Percentiles rank a stretch among this genome's conserved stretches.
phyloP scores from a whole-genome alignment of 1,284 basidiomycete species.

The Peniophora sp. region DNA sequence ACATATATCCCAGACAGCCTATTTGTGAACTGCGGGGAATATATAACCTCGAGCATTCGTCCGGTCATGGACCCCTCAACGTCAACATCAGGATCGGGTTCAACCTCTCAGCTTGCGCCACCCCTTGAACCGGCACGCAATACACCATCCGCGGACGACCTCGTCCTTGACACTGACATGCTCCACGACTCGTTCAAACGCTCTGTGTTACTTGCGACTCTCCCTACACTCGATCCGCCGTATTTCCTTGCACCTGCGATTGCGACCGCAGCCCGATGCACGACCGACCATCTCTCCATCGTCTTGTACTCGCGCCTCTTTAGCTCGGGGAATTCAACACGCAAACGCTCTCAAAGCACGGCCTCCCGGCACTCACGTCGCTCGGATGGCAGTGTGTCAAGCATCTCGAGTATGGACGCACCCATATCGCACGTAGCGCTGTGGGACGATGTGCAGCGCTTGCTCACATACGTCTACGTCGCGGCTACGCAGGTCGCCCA shows the following conservation, averaged over 20 bases:
- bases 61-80: too few relatives aligned
- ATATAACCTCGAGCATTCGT: too few relatives aligned
- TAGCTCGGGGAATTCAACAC: conserved; percentile 20
- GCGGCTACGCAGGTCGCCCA: conserved; percentile 67
- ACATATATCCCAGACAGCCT: too few relatives aligned
- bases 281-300: conserved; percentile 46
- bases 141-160: too few relatives aligned
- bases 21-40: too few relatives aligned
- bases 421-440: conserved; percentile 38
- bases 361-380: neutral
- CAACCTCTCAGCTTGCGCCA: too few relatives aligned
- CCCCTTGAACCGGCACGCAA: too few relatives aligned
- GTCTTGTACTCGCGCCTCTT: conserved; percentile 56
- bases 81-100: too few relatives aligned
- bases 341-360: neutral
- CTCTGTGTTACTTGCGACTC: conserved; percentile 43
- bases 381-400: neutral
- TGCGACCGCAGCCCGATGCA: conserved; percentile 35
- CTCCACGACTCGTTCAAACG: conserved; percentile 14
- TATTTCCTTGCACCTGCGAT: conserved; percentile 48
- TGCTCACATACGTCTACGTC: conserved; percentile 69
- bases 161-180: neutral
- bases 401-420: conserved; percentile 2
- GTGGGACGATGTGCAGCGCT: conserved; percentile 56
- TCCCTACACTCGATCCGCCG: conserved; percentile 41